Percentiles rank a stretch among this genome's conserved stretches.
Evolutionary conservation across 2,329 filamentous ascomycete genomes (phyloP).

Genomic region (Ceratocystiopsis brevicomis): DNA sequence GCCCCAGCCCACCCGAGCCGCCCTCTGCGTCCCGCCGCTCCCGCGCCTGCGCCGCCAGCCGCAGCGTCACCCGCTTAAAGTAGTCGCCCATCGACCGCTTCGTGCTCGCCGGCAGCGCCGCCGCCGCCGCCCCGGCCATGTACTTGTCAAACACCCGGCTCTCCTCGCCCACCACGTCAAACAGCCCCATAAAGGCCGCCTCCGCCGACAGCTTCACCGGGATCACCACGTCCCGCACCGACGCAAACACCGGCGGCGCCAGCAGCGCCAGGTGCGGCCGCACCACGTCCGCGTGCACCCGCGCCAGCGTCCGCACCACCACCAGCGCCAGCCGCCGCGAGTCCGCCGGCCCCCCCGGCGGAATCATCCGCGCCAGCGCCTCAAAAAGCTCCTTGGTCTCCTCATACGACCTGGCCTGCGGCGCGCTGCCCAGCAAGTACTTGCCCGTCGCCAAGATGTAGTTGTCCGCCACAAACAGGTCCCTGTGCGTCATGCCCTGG

Average conservation of each 20-base stretch:
- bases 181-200: constrained; percentile 79
- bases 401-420: constrained; percentile 52
- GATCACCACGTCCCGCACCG: constrained; percentile 79
- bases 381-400: constrained; percentile 64
- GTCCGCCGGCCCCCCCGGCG: constrained; percentile 61
- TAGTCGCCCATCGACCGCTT: constrained; percentile 25
- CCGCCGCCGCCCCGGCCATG: constrained; percentile 46
- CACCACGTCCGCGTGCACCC: constrained; percentile 60
- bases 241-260: constrained; percentile 70
- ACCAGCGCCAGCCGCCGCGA: constrained; percentile 74
- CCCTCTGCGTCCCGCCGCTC: constrained; percentile 86
- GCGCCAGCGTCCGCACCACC: constrained; percentile 66
- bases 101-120: constrained; percentile 46
- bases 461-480: constrained; percentile 75
- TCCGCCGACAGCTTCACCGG: constrained; percentile 91
- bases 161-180: constrained; percentile 78
- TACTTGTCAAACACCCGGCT: constrained; percentile 79
- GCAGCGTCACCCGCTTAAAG: constrained; percentile 48
- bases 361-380: constrained; percentile 53
- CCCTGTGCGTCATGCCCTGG: constrained; percentile 59
- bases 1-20: constrained; percentile 63
- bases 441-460: constrained; percentile 80
- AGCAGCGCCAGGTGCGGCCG: constrained; percentile 65
- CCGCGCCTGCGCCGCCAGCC: constrained; percentile 68
- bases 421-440: constrained; percentile 60